These are phyloP conservation scores for Leccinum idahoense DNA, from an alignment of 1,284 basidiomycete species.

Conservation along the genomic window DNA sequence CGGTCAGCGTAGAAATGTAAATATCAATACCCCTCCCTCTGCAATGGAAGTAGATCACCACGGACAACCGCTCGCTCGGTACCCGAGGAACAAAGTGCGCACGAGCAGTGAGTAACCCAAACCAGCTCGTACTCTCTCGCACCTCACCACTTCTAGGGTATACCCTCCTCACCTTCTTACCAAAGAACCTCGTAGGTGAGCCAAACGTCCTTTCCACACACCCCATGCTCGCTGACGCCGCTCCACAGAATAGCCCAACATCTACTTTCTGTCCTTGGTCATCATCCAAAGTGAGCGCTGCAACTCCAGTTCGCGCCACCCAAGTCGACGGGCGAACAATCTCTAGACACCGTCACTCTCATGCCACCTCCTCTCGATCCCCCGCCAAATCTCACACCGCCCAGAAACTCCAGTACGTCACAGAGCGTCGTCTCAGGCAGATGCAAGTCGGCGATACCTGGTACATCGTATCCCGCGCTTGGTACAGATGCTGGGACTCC, in stretches of 20 bases:
- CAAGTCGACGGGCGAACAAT: constrained; percentile 42
- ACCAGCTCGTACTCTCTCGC: not conserved
- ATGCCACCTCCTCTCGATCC: constrained; percentile 20
- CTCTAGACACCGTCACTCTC: constrained; percentile 24
- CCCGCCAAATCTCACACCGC: constrained; percentile 28
- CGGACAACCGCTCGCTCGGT: constrained; percentile 76
- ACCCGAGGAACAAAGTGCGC: constrained; percentile 90
- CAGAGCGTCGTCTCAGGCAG: constrained; percentile 38
- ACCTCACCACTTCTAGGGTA: not conserved
- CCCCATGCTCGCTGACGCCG: not conserved
- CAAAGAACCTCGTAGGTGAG: not conserved
- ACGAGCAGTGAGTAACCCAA: constrained; percentile 72
- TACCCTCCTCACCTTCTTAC: not conserved
- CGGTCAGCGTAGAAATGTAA: constrained; percentile 63
- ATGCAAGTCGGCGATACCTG: constrained; percentile 70
- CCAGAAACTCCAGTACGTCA: constrained; percentile 48
- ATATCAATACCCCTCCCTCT: constrained; percentile 70
- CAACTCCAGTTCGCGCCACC: constrained; percentile 19
- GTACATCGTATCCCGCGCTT: constrained; percentile 68
- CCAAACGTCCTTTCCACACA: not conserved
- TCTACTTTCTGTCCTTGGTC: not conserved
- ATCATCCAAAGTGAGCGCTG: constrained; percentile 61
- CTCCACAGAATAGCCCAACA: not conserved
- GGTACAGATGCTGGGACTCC: constrained; percentile 73
- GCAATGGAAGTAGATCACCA: constrained; percentile 60